Base-by-base conservation (phyloP, 2,329 filamentous ascomycete genomes). In the Davidsoniella virescens region DNA sequence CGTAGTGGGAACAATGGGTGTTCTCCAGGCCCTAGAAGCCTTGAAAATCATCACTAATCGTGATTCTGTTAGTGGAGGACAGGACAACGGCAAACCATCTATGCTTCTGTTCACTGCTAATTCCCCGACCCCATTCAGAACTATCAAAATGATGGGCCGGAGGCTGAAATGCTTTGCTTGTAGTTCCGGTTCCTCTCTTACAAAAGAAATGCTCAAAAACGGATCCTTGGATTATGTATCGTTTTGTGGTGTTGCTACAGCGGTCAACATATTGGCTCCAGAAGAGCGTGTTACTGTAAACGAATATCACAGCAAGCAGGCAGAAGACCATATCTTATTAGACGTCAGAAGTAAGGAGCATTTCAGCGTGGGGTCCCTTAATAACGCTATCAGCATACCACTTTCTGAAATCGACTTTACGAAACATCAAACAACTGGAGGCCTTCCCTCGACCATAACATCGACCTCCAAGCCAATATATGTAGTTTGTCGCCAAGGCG, bases 1-100 rank as follows among this genome's bases (percentile, higher is more conserved):
- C 0, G 87, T 95, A 0, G 92, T 98, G 0, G 92, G 92, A 0
- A 73, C 80, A 0, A 95, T 98, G 86, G 92, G 92, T 6, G 80
- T 94, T 0, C 66, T 96, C 51, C 92, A 96, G 67, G 90, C 92
- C 0, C 69, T 94, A 1, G 87, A 96, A 65, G 80, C 86, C 0
- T 80, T 96, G 59, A 92, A 93, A 61, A 64, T 95, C n/a, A 71
- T 95, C 14, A 72, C 76, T 0, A 59, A 67, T 26, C 62, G 59
- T 2, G 58, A 58, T 5, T 52, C 59, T 7, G 29, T 9, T 6
- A 49, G 47, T 16, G 47, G 25, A 1, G 59, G 61, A 14, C 20
- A 26, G 4, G 38, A 36, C 16, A 17, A 20, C 18, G 51, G 45
- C 9, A 46, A 59, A 4, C 51, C 54, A 3, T 56, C 60, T 8